Evolutionary conservation across 2,329 filamentous ascomycete genomes (phyloP).

Genomic region (Penicillium frequentans): DNA sequence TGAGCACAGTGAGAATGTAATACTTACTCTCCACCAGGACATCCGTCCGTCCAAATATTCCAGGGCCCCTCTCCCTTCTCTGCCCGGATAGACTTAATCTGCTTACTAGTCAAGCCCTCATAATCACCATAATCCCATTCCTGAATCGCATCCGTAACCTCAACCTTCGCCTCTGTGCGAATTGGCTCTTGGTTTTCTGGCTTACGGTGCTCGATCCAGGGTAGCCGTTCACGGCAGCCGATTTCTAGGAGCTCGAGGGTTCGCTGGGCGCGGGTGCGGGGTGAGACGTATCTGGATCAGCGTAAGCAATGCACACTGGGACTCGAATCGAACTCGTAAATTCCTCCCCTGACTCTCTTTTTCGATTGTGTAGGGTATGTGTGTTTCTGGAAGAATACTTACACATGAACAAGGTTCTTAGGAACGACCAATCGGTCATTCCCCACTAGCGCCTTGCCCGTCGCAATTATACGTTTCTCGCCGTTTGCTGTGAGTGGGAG

Average conservation of each 20-base stretch:
- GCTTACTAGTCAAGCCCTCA: conserved; percentile 72
- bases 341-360: background rate
- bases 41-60: conserved; percentile 91
- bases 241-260: conserved; percentile 88
- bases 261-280: conserved; percentile 76
- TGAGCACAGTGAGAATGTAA: too few relatives aligned
- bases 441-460: conserved; percentile 80
- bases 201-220: conserved; percentile 58
- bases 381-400: conserved; percentile 28
- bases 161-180: conserved; percentile 60
- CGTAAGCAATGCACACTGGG: too few relatives aligned
- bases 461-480: conserved; percentile 72
- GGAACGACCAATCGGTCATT: conserved; percentile 82
- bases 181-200: conserved; percentile 39
- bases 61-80: conserved; percentile 62
- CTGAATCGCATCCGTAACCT: conserved; percentile 70
- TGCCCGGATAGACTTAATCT: conserved; percentile 63
- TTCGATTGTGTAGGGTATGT: background rate
- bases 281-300: conserved; percentile 72
- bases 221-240: conserved; percentile 66
- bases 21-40: conserved; percentile 75
- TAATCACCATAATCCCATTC: conserved; percentile 91
- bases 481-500: conserved; percentile 81
- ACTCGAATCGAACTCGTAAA: background rate
- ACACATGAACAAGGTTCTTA: conserved; percentile 79